These are phyloP conservation scores for Primulina eburnea DNA, from an alignment of 257 asterid species.

Conservation along the genomic window DNA sequence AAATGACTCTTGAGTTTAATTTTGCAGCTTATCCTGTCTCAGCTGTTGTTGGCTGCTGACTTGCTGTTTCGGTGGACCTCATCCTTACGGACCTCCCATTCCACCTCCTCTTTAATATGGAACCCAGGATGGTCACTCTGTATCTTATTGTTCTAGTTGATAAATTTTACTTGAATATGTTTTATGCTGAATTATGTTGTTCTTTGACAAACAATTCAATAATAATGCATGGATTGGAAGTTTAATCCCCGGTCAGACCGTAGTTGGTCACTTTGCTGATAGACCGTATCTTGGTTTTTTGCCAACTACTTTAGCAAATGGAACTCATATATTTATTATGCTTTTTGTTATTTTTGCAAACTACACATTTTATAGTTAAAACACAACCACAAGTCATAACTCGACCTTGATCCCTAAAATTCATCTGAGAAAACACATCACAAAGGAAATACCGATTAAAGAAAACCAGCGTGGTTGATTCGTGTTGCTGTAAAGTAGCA, in stretches of 20 bases:
- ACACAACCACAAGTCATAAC: too few species aligned
- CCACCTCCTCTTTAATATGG: background rate
- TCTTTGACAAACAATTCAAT: background rate
- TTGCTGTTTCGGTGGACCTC: constrained; percentile 9
- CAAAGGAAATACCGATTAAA: background rate
- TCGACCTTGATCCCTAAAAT: background rate
- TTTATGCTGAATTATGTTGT: background rate
- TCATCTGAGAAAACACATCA: background rate
- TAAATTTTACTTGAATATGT: too few species aligned
- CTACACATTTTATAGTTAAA: too few species aligned
- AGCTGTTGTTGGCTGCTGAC: constrained; percentile 11
- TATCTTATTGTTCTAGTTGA: background rate
- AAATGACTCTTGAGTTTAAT: background rate
- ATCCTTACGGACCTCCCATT: background rate
- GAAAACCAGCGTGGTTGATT: background rate
- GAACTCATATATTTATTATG: too few species aligned
- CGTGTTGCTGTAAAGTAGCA: background rate
- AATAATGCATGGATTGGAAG: background rate
- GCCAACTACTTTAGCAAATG: too few species aligned
- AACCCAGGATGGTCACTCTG: background rate
- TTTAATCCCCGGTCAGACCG: background rate
- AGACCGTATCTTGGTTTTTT: background rate
- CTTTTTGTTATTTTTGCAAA: background rate
- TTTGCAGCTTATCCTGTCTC: constrained; percentile 14
- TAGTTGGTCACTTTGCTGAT: background rate